These are phyloP conservation scores for Digitaria exilis DNA, from an alignment of 202 grass and related monocot genomes.

Conservation along the genomic window DNA sequence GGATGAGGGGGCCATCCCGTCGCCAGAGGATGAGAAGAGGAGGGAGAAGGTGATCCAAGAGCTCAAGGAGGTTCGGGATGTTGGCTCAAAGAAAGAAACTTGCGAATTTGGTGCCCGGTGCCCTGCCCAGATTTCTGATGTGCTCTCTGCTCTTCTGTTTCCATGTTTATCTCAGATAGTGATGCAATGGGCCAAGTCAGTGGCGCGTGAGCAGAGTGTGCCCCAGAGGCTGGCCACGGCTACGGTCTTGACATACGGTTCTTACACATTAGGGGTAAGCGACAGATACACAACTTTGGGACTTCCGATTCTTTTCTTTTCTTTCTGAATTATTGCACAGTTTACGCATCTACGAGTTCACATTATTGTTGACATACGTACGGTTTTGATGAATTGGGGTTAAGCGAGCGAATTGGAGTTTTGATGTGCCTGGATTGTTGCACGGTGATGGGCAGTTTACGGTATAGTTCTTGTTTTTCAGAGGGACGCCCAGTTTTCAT, in stretches of 20 bases:
- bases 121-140: background rate
- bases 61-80: conserved; percentile 44
- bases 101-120: background rate
- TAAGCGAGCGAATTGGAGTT: conserved; percentile 1
- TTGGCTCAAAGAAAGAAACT: background rate
- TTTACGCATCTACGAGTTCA: background rate
- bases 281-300: background rate
- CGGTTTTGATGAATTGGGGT: too few relatives aligned
- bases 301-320: background rate
- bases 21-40: conserved; percentile 51
- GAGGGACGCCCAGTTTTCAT: background rate
- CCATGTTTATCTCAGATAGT: conserved; percentile 50
- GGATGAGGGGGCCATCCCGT: conserved; percentile 45
- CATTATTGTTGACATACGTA: too few relatives aligned
- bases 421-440: background rate
- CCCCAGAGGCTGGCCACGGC: conserved; percentile 36
- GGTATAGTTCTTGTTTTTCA: background rate
- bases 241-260: conserved; percentile 63
- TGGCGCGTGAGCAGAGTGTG: conserved; percentile 49
- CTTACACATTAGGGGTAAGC: conserved; percentile 75
- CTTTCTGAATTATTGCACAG: background rate
- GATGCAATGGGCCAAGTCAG: conserved; percentile 53
- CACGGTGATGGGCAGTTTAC: background rate
- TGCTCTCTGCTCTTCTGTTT: background rate
- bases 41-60: conserved; percentile 56